Base-by-base conservation (phyloP, 176 grass and related monocot genomes). In the Lolium rigidum region DNA sequence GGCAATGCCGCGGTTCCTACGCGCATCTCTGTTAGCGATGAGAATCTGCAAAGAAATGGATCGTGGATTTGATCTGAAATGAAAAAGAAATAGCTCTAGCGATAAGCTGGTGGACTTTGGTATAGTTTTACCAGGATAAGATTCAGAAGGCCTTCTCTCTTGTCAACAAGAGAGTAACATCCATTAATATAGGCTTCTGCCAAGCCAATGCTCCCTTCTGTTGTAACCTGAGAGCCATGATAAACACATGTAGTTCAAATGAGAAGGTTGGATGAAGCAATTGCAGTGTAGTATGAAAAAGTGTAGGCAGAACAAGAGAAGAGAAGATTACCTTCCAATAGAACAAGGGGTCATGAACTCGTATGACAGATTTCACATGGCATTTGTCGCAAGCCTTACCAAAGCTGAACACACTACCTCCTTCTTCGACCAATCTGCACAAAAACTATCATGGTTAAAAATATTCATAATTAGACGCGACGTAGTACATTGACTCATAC, bases 91-190 rank as follows among this genome's bases (percentile, higher is more conserved):
- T 72, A 72, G 4, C 18, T 13, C 69, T 13, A 22, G 1, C 20
- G 22, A 47, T 72, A 72, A 47, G 69, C 41, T 72, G 10, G 47
- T 72, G 69, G 39, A 21, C 41, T 72, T 24, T 47, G 18, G n/a
- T 22, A 70, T 41, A 72, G 69, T 46, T 47, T 22, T 47, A 72
- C 69, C 69, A 47, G 41, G 20, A 72, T 24, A 47, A 72, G 10
- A 72, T 72, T 72, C 10, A 72, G 69, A 72, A 72, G 69, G 41
- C 69, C 69, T 72, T 72, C 10, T 72, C 69, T 72, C 41, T 72
- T 72, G 41, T 72, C 69, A 72, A 72, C 18, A 72, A 44, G 5
- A 72, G 69, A 22, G 41, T 46, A 72, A 47, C 5, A 72, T 12
- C 69, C 20, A 20, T 22, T 47, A 47, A 72, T 72, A 47, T 72